Evolutionary conservation across 139 green algal species (phyloP).

Genomic region (Coelastrella sp.): DNA sequence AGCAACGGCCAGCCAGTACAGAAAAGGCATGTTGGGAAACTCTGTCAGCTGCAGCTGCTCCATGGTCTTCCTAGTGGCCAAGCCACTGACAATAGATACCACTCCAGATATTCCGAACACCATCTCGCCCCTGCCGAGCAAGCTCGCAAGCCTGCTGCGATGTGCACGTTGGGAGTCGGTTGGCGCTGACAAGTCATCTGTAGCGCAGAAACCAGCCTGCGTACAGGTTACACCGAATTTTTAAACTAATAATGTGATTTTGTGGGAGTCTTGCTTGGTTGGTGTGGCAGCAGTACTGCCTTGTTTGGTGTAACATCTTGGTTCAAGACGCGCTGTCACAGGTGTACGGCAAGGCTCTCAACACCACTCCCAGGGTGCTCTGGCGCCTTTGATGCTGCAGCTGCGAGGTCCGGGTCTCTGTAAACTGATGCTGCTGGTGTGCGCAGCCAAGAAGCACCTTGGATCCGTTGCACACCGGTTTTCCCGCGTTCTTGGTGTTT

Average conservation of each 20-base stretch:
- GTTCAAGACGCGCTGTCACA: background rate
- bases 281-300: background rate
- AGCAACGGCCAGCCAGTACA: slow-evolving; percentile 49
- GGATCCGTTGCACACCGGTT: background rate
- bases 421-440: background rate
- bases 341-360: too few relatives aligned
- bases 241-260: background rate
- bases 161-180: background rate
- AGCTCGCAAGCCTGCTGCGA: background rate
- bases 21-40: slow-evolving; percentile 49
- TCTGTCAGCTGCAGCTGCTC: slow-evolving; percentile 45
- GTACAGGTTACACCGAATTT: too few relatives aligned
- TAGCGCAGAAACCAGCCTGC: too few relatives aligned
- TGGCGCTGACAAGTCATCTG: background rate
- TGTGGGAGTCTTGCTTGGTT: background rate
- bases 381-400: background rate
- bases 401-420: too few relatives aligned
- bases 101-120: slow-evolving; percentile 31
- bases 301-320: background rate
- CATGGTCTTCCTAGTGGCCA: slow-evolving; percentile 27
- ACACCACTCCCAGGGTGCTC: background rate
- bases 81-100: slow-evolving; percentile 8
- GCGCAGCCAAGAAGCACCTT: background rate
- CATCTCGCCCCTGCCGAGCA: background rate
- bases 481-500: background rate